These are phyloP conservation scores for Coemansia sp. DNA, from an alignment of 192 early-diverging fungal species.

Conservation along the genomic window DNA sequence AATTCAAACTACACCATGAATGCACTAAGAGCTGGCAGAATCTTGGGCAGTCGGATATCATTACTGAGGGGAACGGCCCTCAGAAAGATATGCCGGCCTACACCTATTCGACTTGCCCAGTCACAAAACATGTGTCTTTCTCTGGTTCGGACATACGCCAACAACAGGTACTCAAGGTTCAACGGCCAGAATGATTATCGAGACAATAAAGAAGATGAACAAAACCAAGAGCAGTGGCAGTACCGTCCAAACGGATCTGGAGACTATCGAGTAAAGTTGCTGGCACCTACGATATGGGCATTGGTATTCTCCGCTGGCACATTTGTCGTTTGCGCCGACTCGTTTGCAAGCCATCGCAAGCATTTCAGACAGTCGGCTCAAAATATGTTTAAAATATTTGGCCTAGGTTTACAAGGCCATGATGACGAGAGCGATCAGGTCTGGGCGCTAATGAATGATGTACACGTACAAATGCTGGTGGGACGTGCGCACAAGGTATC, in stretches of 20 bases:
- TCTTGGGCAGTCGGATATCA: too few relatives aligned
- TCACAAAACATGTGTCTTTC: neutral
- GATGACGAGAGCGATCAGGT: slow-evolving; percentile 8
- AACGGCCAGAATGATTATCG: slow-evolving; percentile 9
- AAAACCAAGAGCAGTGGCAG: slow-evolving; percentile 7
- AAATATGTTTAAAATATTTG: slow-evolving; percentile 1
- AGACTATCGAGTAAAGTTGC: slow-evolving; percentile 12
- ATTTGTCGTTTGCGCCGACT: slow-evolving; percentile 25
- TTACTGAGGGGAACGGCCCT: too few relatives aligned
- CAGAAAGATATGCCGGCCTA: neutral
- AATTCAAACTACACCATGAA: too few relatives aligned
- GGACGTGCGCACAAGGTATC: slow-evolving; percentile 14
- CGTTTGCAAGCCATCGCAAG: slow-evolving; percentile 12
- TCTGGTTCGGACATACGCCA: neutral
- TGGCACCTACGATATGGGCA: slow-evolving; percentile 32
- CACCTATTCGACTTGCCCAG: too few relatives aligned
- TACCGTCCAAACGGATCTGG: slow-evolving; percentile 10
- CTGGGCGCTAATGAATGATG: slow-evolving; percentile 26
- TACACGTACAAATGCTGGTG: slow-evolving; percentile 22
- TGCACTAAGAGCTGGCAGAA: too few relatives aligned
- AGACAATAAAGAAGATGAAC: slow-evolving; percentile 2
- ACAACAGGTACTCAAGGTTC: slow-evolving; percentile 3
- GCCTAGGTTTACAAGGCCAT: neutral
- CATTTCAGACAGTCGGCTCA: neutral
- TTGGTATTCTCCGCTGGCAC: slow-evolving; percentile 25